Evolutionary conservation across 176 grass and related monocot species (phyloP).

Genomic region (Triticum dicoccoides): DNA sequence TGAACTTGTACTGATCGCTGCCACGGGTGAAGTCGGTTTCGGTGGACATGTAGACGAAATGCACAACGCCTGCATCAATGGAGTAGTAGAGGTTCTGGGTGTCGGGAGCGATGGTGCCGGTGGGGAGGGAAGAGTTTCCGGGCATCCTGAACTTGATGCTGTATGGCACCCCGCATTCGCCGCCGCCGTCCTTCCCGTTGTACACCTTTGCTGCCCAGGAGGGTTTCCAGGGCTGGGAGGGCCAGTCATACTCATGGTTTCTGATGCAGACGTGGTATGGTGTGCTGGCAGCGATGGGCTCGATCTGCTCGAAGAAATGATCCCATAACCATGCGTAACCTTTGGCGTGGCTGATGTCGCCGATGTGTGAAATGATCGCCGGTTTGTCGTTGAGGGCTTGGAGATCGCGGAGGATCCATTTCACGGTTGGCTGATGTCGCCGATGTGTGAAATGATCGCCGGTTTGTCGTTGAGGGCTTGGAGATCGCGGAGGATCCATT

Average conservation of each 20-base stretch:
- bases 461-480: slow-evolving; percentile 66
- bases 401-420: slow-evolving; percentile 82
- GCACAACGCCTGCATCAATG: slow-evolving; percentile 70
- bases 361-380: slow-evolving; percentile 87
- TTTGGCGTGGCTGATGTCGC: slow-evolving; percentile 92
- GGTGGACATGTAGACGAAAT: slow-evolving; percentile 91
- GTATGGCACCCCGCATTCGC: slow-evolving; percentile 92
- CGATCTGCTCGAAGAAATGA: slow-evolving; percentile 89
- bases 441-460: slow-evolving; percentile 87
- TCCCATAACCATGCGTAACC: slow-evolving; percentile 93
- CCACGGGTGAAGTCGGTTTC: slow-evolving; percentile 80
- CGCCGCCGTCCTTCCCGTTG: slow-evolving; percentile 70
- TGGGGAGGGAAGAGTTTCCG: slow-evolving; percentile 66
- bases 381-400: slow-evolving; percentile 66
- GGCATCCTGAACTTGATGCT: slow-evolving; percentile 96
- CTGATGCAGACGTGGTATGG: slow-evolving; percentile 99
- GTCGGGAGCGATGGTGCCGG: slow-evolving; percentile 59
- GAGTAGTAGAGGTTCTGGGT: slow-evolving; percentile 90
- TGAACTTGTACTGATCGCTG: slow-evolving; percentile 72
- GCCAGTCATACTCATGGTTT: slow-evolving; percentile 98
- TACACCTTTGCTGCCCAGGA: slow-evolving; percentile 40
- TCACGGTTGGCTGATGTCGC: slow-evolving; percentile 88
- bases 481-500: slow-evolving; percentile 82
- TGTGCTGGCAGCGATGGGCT: slow-evolving; percentile 63
- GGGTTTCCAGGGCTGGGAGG: slow-evolving; percentile 85